Conservation (phyloP, 2,329 filamentous ascomycete genomes). For the Clarireedia paspali region DNA sequence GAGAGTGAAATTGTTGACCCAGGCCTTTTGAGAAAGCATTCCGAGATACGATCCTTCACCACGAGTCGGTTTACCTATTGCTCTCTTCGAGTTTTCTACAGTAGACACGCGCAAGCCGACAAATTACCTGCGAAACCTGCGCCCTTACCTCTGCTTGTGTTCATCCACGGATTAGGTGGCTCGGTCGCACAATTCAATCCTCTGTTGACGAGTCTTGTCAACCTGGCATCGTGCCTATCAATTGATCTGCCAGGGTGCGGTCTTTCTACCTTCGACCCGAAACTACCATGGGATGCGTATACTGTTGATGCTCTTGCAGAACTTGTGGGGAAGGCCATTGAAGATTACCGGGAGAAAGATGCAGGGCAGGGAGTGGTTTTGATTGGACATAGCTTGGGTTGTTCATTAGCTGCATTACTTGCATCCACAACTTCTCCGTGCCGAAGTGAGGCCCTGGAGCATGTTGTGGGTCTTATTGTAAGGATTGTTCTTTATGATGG, state of each 20-base stretch:
- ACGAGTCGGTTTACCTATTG: constrained; percentile 63
- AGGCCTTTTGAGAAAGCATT: constrained; percentile 70
- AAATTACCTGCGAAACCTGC: constrained; percentile 68
- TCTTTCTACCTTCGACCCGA: constrained; percentile 64
- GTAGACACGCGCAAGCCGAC: constrained; percentile 71
- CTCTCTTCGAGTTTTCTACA: constrained; percentile 74
- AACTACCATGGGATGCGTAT: constrained; percentile 65
- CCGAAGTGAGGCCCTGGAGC: constrained; percentile 44
- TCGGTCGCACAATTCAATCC: constrained; percentile 82
- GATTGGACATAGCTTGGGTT: constrained; percentile 87
- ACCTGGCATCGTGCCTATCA: constrained; percentile 75
- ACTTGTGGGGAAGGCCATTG: constrained; percentile 67
- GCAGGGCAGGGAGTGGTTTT: constrained; percentile 66
- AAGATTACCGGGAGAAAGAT: constrained; percentile 59
- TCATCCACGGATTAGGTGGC: constrained; percentile 89
- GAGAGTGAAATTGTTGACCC: constrained; percentile 48
- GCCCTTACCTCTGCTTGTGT: constrained; percentile 77
- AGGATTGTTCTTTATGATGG: background rate
- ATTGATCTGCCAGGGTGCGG: constrained; percentile 91
- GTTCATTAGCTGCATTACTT: constrained; percentile 65
- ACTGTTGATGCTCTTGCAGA: constrained; percentile 66
- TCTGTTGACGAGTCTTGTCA: constrained; percentile 71
- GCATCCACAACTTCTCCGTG: constrained; percentile 46
- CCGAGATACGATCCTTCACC: constrained; percentile 62
- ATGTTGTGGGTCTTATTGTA: constrained; percentile 67